Evolutionary conservation across 768 basidiomycete genomes (phyloP), one percentile per base, ranked within the genome.

Genomic region (Mycena polygramma): DNA sequence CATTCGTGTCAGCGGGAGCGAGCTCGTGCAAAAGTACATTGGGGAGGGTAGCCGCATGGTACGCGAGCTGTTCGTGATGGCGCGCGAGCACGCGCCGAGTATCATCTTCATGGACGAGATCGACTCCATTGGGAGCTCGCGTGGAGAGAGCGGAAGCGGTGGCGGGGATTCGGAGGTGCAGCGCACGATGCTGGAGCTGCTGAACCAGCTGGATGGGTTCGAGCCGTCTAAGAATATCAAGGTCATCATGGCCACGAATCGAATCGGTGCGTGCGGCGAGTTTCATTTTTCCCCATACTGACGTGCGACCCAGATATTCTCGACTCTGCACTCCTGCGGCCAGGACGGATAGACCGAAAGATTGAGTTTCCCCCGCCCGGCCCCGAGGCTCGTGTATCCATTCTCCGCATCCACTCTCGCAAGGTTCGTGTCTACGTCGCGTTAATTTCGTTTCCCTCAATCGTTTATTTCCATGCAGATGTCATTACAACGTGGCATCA

Each of bases 71-170:
- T 99, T 99, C 85, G 96, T 98, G 69, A 98, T 98, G 97, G 97
- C 97, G 4, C 83, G 96, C 71, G 97, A 98, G 79, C 96, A 98
- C 77, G 97, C 97, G 41, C 97, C 97, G 43, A 94, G 93, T 80
- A 98, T 99, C 83, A 98, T 99, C 79, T 98, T 99, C 86, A 98
- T 99, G 97, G 97, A 98, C 79, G 97, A 98, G 83, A 98, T 99
- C 73, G 97, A 99, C 82, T 96, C 94, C 22, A 99, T 99, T 77
- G 97, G 97, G 63, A 94, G 92, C 72, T 95, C 95, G 72, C 83
- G 97, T 78, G 95, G 97, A 14, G 94, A 96, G 78, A 91, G 97
- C 77, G 95, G 97, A 20, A 94, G 94, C 58, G 93, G 94, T 24
- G 91, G 91, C 49, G 94, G 94, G 2, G 94, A 96, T 76, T 94